Evolutionary conservation across 129 eudicot genomes (phyloP).

Genomic region (Cynara cardunculus): DNA sequence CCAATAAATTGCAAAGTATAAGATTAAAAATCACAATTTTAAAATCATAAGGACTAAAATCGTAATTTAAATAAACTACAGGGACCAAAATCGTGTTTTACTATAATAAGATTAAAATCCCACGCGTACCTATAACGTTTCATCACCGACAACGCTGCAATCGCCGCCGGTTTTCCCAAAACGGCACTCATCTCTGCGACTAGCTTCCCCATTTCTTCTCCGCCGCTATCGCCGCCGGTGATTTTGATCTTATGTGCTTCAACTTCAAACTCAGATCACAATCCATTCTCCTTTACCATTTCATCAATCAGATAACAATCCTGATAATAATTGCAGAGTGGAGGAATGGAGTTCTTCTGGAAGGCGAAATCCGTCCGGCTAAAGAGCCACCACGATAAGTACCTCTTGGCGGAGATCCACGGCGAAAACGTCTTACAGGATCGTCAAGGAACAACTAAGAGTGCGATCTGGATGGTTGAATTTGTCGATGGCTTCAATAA

Average conservation of each 20-base stretch:
- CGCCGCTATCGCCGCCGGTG: neutral
- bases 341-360: slow-evolving; percentile 53
- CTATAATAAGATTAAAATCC: too few species aligned
- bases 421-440: slow-evolving; percentile 40
- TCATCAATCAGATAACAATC: neutral
- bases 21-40: neutral
- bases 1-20: too few species aligned
- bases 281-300: neutral
- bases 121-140: too few species aligned
- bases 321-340: slow-evolving; percentile 19
- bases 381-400: slow-evolving; percentile 55
- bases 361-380: slow-evolving; percentile 53
- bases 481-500: slow-evolving; percentile 29
- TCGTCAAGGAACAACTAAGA: slow-evolving; percentile 26
- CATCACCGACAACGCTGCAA: neutral
- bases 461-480: slow-evolving; percentile 47
- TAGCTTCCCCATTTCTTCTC: too few species aligned
- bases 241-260: too few species aligned
- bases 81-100: too few species aligned
- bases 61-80: too few species aligned
- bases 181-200: too few species aligned
- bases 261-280: neutral
- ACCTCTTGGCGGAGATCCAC: slow-evolving; percentile 40
- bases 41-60: too few species aligned
- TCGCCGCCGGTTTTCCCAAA: neutral